Conservation (phyloP, 805 yeast genomes). For the Candida insectorum region DNA sequence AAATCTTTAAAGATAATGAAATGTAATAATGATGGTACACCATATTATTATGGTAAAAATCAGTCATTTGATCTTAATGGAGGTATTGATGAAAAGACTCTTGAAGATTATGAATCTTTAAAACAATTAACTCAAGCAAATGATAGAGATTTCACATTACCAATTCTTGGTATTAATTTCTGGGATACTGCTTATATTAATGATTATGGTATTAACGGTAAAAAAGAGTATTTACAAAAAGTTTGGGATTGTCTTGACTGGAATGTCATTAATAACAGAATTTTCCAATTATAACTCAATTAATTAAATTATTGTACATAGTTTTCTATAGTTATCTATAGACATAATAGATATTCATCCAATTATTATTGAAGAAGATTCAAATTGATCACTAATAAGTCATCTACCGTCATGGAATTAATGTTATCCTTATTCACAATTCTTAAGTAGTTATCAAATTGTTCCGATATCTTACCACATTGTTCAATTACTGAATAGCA, state of each 20-base stretch:
- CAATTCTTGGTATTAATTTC: slow-evolving; percentile 71
- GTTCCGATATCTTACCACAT: slow-evolving; percentile 22
- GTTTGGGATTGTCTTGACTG: slow-evolving; percentile 82
- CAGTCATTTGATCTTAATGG: slow-evolving; percentile 77
- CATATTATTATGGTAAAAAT: slow-evolving; percentile 64
- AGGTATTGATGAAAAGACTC: slow-evolving; percentile 56
- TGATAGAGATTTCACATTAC: slow-evolving; percentile 62
- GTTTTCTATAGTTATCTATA: no score
- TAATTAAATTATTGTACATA: no score
- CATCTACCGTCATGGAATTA: slow-evolving; percentile 13
- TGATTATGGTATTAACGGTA: slow-evolving; percentile 82
- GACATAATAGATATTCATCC: no score
- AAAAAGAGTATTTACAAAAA: slow-evolving; percentile 65
- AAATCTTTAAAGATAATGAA: slow-evolving; percentile 54
- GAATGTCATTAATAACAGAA: slow-evolving; percentile 61
- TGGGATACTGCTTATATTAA: slow-evolving; percentile 88
- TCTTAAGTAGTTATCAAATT: slow-evolving; percentile 16
- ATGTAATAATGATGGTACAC: slow-evolving; percentile 75
- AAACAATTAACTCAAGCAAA: slow-evolving; percentile 37
- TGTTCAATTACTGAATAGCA: slow-evolving; percentile 24
- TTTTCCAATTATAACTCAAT: slow-evolving; percentile 31
- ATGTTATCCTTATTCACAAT: slow-evolving; percentile 15
- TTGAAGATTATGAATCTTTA: slow-evolving; percentile 41
- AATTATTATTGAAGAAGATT: no score
- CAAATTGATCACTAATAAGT: slow-evolving; percentile 18